Evolutionary conservation across 1,284 basidiomycete species (phyloP), one percentile per base, ranked within the genome.

Genomic region (Tilletia setariae): DNA sequence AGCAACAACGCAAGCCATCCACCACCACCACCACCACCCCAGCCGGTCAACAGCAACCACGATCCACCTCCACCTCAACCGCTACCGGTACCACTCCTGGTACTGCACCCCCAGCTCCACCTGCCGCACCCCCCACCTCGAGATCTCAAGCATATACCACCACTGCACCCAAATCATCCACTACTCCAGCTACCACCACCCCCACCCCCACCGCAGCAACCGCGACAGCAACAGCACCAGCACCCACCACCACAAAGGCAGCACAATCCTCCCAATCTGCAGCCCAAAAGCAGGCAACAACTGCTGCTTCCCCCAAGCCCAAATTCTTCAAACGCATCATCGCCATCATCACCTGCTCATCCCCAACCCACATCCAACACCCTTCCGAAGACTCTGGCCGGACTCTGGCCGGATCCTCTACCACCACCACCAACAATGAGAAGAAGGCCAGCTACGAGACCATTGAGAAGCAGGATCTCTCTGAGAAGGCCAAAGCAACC

Each of bases 301-400:
- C 46, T 4, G 46, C 19, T 6, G 21, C 19, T 40, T 11, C 35
- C 11, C 35, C 35, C 56, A 61, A 61, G n/a, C 56, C 56, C 56
- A 61, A 61, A 30, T 40, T 61, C 13, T 19, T 61, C 30, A 25
- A 30, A 9, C 56, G 56, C 13, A 13, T 61, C 4, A 61, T 61
- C 56, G 32, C 28, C 30, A 61, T 61, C n/a, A 61, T 61, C 56
- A 61, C 56, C 30, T 61, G 56, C 56, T 61, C 56, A 11, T 35
- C 56, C 28, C 56, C 56, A 13, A 19, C 56, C 30, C 56, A 61
- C n/a, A 32, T 61, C 15, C 4, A 13, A 28, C 35, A 25, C 15
- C 30, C 56, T 30, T 61, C 56, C 30, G 56, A 61, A 9, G 56
- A 61, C 28, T 61, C 56, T 7, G 56, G 28, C 19, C 56, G 56